These are phyloP conservation scores for Brassica napus DNA, from an alignment of 345 rosid genomes.

Conservation along the genomic window DNA sequence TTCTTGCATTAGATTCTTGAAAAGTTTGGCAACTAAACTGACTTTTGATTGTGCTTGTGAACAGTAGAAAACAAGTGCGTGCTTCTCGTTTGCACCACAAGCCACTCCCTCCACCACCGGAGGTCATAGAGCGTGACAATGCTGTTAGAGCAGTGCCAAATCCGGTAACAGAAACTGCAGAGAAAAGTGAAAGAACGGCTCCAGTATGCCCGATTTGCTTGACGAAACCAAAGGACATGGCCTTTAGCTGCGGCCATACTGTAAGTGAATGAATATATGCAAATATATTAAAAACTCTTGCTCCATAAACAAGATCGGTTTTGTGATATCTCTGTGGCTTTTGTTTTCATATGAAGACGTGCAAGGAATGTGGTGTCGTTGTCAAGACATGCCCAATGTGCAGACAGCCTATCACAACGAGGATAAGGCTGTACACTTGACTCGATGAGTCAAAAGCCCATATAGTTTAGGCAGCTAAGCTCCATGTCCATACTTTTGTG, in stretches of 20 bases:
- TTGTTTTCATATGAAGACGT: slow-evolving; percentile 54
- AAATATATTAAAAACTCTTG: slow-evolving; percentile 1
- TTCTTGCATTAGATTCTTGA: slow-evolving; percentile 3
- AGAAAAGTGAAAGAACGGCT: slow-evolving; percentile 45
- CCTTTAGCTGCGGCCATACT: slow-evolving; percentile 91
- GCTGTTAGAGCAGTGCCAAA: slow-evolving; percentile 45
- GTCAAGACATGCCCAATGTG: slow-evolving; percentile 75
- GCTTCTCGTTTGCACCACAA: slow-evolving; percentile 36
- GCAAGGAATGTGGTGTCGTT: slow-evolving; percentile 72
- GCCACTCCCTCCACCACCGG: slow-evolving; percentile 77
- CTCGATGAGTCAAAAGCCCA: slow-evolving; percentile 6
- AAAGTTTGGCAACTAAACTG: slow-evolving; percentile 11
- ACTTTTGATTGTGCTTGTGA: slow-evolving; percentile 34
- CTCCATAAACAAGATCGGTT: neutral
- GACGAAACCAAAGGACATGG: slow-evolving; percentile 90
- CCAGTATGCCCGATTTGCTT: slow-evolving; percentile 84
- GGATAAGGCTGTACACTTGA: slow-evolving; percentile 67
- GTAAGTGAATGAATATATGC: slow-evolving; percentile 52
- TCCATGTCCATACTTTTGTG: slow-evolving; percentile 19
- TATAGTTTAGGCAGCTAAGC: slow-evolving; percentile 10
- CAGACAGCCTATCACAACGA: slow-evolving; percentile 66
- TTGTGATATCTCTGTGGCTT: slow-evolving; percentile 5
- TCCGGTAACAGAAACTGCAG: slow-evolving; percentile 31
- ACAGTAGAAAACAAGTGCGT: slow-evolving; percentile 42
- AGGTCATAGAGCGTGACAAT: slow-evolving; percentile 66